These are phyloP conservation scores for Sorghum bicolor DNA, from an alignment of 176 grass and related monocot genomes.

Conservation along the genomic window DNA sequence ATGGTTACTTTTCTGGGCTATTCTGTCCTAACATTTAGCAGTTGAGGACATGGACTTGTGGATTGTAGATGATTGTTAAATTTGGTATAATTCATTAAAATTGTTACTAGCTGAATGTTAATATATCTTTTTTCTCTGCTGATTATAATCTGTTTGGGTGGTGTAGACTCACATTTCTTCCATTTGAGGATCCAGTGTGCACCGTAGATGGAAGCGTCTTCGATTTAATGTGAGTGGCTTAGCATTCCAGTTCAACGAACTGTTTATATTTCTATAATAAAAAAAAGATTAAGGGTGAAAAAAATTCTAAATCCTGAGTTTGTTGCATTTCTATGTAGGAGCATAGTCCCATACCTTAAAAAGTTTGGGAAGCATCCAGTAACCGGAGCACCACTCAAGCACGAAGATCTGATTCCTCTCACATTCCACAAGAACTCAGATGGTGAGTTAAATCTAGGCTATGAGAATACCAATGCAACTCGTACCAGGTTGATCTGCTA, in stretches of 20 bases:
- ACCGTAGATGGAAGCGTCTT: conserved; percentile 84
- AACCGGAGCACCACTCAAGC: conserved; percentile 61
- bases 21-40: conserved; percentile 15
- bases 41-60: background rate
- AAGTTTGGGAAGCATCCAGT: conserved; percentile 92
- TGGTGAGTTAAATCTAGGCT: conserved; percentile 42
- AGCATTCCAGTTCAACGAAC: background rate
- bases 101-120: background rate
- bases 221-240: conserved; percentile 74
- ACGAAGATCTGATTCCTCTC: conserved; percentile 86
- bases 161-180: conserved; percentile 79
- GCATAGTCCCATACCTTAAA: conserved; percentile 88
- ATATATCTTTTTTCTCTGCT: background rate
- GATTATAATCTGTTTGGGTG: conserved; percentile 16
- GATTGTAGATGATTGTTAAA: background rate
- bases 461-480: background rate
- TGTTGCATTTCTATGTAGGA: conserved; percentile 52
- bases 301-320: background rate
- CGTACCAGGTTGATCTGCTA: background rate
- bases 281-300: background rate
- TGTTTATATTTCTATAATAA: conserved; percentile 1
- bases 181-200: conserved; percentile 92
- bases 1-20: background rate
- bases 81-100: background rate
- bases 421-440: conserved; percentile 94